Percentiles rank a stretch among this genome's conserved stretches.
These are phyloP conservation scores for Terfezia boudieri DNA, from an alignment of 495 filamentous ascomycete genomes.

Conservation along the genomic window DNA sequence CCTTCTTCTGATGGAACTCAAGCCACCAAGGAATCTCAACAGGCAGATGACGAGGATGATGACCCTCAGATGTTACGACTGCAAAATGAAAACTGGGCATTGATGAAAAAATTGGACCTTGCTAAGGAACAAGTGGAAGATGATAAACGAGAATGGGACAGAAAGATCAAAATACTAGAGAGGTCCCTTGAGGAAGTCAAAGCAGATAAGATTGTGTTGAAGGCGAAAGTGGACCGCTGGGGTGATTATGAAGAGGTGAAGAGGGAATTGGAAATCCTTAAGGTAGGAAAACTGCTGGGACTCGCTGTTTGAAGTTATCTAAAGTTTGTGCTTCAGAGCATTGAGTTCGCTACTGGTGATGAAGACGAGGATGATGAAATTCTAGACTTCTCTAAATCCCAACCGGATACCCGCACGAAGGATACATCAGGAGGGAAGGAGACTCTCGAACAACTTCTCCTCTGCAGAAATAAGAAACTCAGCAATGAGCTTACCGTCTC, in stretches of 20 bases:
- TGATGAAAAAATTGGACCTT: conserved; percentile 69
- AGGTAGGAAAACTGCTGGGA: conserved; percentile 25
- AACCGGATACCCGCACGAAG: conserved; percentile 16
- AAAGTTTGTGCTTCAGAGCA: conserved; percentile 33
- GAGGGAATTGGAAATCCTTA: conserved; percentile 83
- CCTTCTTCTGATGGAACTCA: conserved; percentile 39
- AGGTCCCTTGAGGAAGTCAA: conserved; percentile 43
- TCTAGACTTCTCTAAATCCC: conserved; percentile 14
- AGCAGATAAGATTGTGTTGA: conserved; percentile 47
- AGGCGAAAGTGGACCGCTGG: conserved; percentile 64
- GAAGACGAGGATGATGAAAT: conserved; percentile 40
- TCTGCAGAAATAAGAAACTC: conserved; percentile 88
- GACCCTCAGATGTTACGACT: conserved; percentile 70
- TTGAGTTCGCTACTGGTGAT: conserved; percentile 81
- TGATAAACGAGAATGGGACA: conserved; percentile 47
- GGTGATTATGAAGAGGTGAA: conserved; percentile 91
- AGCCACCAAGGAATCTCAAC: conserved; percentile 18
- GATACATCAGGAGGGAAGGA: conserved; percentile 33
- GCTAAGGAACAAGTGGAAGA: conserved; percentile 60
- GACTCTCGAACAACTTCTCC: conserved; percentile 68
- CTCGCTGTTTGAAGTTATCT: neutral
- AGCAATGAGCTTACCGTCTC: conserved; percentile 80
- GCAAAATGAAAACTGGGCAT: conserved; percentile 73
- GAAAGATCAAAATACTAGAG: conserved; percentile 49
- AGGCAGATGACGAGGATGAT: conserved; percentile 35